phyloP scores from a whole-genome alignment of 2,329 filamentous ascomycete species.

The Aureobasidium leucospermi region DNA sequence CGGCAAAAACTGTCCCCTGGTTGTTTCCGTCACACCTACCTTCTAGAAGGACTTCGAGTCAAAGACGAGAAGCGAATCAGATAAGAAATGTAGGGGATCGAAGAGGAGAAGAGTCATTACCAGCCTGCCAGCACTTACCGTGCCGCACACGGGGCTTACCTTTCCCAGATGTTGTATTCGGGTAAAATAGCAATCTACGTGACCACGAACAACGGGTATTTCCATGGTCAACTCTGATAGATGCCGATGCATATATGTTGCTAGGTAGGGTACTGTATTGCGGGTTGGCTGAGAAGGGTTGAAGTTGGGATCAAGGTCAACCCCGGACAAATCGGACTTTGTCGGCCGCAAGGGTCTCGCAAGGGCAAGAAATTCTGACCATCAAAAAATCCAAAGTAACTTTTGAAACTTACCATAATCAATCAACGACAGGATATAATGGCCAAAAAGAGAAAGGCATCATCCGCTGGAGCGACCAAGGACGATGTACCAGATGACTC shows the following conservation, averaged over 20 bases:
- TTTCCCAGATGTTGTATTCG: too few relatives aligned
- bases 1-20: not conserved
- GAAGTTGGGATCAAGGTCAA: not conserved
- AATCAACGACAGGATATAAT: constrained; percentile 11
- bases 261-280: too few relatives aligned
- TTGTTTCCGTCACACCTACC: not conserved
- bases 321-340: not conserved
- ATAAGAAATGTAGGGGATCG: too few relatives aligned
- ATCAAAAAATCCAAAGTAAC: not conserved
- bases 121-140: too few relatives aligned
- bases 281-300: not conserved
- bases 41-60: not conserved
- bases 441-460: constrained; percentile 20
- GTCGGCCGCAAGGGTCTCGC: not conserved
- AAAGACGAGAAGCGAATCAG: not conserved
- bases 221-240: too few relatives aligned
- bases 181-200: too few relatives aligned
- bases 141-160: too few relatives aligned
- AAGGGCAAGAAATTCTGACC: constrained; percentile 4
- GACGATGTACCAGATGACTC: constrained; percentile 22
- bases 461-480: not conserved
- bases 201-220: too few relatives aligned
- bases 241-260: too few relatives aligned
- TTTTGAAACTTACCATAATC: not conserved
- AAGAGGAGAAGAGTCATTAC: too few relatives aligned